Conservation (phyloP, 345 rosid genomes). For the Adansonia digitata region DNA sequence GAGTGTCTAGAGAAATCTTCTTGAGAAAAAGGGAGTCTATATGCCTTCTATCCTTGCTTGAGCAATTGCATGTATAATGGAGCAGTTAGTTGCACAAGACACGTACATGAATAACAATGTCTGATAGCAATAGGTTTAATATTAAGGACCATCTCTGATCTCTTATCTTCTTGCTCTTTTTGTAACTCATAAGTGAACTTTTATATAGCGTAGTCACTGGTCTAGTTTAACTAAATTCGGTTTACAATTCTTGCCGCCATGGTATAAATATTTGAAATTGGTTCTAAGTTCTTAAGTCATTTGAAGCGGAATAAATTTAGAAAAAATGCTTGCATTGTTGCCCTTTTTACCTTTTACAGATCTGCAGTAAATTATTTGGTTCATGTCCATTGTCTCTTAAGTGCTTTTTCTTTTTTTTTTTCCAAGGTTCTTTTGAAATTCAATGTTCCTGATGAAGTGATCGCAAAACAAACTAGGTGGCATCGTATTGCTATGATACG, state of each 20-base stretch:
- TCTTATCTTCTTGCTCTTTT: background rate
- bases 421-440: conserved; percentile 89
- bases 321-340: background rate
- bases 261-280: background rate
- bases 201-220: background rate
- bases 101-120: background rate
- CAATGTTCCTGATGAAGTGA: conserved; percentile 84
- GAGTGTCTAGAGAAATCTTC: background rate
- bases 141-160: background rate
- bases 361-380: background rate
- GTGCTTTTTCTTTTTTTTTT: conserved; percentile 2
- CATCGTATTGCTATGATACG: conserved; percentile 99
- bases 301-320: background rate
- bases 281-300: background rate
- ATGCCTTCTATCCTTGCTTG: background rate
- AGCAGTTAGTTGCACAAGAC: background rate
- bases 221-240: background rate
- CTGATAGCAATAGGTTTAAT: background rate
- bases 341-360: background rate
- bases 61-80: background rate
- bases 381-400: background rate
- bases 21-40: background rate
- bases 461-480: conserved; percentile 94
- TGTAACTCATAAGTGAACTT: background rate
- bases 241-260: background rate